Evolutionary conservation across 2,329 filamentous ascomycete genomes (phyloP).

Genomic region (Cladosporium colombiae): DNA sequence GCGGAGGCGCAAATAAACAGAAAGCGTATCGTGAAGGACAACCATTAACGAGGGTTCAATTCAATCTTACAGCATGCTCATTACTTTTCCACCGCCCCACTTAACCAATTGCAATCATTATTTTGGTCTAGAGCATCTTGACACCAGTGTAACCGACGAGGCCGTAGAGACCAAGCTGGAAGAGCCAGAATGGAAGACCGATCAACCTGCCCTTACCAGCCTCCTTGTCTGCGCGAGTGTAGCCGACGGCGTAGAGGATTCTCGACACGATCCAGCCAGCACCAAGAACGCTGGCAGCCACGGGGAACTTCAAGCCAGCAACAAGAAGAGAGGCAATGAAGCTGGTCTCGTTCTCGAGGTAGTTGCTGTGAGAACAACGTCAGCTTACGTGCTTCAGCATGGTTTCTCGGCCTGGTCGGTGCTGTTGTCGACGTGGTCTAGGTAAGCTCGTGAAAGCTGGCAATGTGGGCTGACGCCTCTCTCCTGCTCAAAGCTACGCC

Average conservation of each 20-base stretch:
- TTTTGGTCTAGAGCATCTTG: conserved; percentile 30
- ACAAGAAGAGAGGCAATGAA: conserved; percentile 55
- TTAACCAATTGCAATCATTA: not conserved
- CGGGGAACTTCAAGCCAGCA: conserved; percentile 56
- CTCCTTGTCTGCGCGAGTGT: conserved; percentile 42
- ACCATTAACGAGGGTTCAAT: not conserved
- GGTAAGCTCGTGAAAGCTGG: not conserved
- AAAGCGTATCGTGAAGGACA: not conserved
- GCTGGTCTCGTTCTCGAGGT: conserved; percentile 58
- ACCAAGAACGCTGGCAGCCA: conserved; percentile 48
- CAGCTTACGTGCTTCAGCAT: not conserved
- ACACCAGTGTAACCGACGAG: conserved; percentile 34
- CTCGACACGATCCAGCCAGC: conserved; percentile 54
- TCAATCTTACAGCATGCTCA: conserved; percentile 1
- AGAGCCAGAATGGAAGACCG: conserved; percentile 37
- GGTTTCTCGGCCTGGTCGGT: not conserved
- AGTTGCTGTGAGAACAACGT: conserved; percentile 48
- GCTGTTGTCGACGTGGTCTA: not conserved
- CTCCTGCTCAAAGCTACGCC: not conserved
- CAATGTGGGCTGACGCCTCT: not conserved
- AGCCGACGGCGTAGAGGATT: conserved; percentile 50
- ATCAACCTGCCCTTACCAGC: conserved; percentile 48
- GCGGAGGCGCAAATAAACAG: not conserved
- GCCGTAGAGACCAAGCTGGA: conserved; percentile 35
- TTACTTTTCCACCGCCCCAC: conserved; percentile 6